phyloP scores from a whole-genome alignment of 2,329 filamentous ascomycete species.

The Trichophyton mentagrophytes region DNA sequence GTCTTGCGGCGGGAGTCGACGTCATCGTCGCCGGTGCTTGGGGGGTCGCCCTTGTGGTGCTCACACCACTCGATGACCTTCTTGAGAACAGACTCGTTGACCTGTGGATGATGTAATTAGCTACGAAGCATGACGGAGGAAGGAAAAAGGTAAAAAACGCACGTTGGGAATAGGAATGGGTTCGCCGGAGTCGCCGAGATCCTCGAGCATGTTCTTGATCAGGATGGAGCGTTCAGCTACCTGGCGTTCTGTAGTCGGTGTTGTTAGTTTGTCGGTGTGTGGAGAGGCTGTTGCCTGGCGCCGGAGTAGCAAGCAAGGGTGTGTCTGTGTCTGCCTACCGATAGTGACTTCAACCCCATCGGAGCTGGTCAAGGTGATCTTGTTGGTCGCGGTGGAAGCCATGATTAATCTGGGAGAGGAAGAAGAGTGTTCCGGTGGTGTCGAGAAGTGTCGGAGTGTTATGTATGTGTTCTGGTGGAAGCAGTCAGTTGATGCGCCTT shows the following conservation, averaged over 20 bases:
- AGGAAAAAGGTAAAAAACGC: conserved; percentile 12
- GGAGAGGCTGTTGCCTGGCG: not conserved
- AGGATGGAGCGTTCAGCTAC: conserved; percentile 86
- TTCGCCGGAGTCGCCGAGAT: conserved; percentile 56
- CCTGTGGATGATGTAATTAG: conserved; percentile 33
- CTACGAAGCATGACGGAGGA: not conserved
- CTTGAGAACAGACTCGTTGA: conserved; percentile 83
- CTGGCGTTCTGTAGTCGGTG: conserved; percentile 48
- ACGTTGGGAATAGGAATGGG: conserved; percentile 59
- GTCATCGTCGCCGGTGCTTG: conserved; percentile 72
- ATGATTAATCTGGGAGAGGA: not conserved
- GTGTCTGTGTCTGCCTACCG: conserved; percentile 36
- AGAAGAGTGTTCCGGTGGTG: not conserved
- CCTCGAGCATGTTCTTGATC: conserved; percentile 97
- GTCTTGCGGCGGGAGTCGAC: conserved; percentile 94
- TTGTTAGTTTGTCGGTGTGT: conserved; percentile 23
- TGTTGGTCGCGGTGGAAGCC: conserved; percentile 17
- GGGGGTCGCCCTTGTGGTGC: conserved; percentile 82
- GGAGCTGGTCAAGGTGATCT: conserved; percentile 39
- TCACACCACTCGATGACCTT: conserved; percentile 99
- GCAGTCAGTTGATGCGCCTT: not conserved
- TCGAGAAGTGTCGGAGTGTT: not conserved
- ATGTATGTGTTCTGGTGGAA: not conserved
- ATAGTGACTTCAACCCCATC: conserved; percentile 39
- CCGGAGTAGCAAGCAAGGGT: not conserved